Evolutionary conservation across 1,284 basidiomycete species (phyloP), one percentile per base, ranked within the genome.

Genomic region (Marasmius oreades): DNA sequence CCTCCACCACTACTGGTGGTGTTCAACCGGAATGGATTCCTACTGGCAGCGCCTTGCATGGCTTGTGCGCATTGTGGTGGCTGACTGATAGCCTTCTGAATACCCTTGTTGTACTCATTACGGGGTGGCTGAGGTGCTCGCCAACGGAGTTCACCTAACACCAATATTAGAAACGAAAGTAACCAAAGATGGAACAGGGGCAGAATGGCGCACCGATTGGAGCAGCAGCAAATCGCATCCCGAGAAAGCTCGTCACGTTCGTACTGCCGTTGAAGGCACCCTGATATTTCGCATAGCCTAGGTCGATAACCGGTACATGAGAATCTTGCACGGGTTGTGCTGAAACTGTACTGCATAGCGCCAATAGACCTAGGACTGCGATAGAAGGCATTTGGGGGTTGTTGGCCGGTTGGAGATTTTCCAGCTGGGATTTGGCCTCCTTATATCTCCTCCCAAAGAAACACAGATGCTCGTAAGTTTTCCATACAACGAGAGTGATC

Each of bases 281-380:
- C 60, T 68, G 66, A 51, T 71, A 73, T 18, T 61, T 51, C 7
- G 69, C 67, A 55, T 73, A 72, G 18, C 69, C 68, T 16, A 73
- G 60, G 51, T 73, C 58, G 26, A 72, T 39, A 22, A 54, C 45
- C 20, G 55, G 55, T 20, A 18, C 26, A 10, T 47, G 18, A 28
- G 46, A 28, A 6, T 48, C 26, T 31, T 31, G 4, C 5, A 31
- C 28, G 10, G 28, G 28, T 31, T 31, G 28, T 5, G 28, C 10
- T 10, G 28, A 31, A 31, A 31, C 28, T 31, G 10, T 10, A 31
- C 28, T 10, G 10, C 28, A 31, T 31, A 31, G 10, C 28, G 28
- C 28, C 28, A 31, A 31, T 31, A 31, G 28, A 31, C 28, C 28
- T 31, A 31, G 28, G 28, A 31, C 28, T 31, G 10, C 28, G 28